Evolutionary conservation across 768 basidiomycete genomes (phyloP), one percentile per base, ranked within the genome.

Genomic region (Dioszegia hungarica): DNA sequence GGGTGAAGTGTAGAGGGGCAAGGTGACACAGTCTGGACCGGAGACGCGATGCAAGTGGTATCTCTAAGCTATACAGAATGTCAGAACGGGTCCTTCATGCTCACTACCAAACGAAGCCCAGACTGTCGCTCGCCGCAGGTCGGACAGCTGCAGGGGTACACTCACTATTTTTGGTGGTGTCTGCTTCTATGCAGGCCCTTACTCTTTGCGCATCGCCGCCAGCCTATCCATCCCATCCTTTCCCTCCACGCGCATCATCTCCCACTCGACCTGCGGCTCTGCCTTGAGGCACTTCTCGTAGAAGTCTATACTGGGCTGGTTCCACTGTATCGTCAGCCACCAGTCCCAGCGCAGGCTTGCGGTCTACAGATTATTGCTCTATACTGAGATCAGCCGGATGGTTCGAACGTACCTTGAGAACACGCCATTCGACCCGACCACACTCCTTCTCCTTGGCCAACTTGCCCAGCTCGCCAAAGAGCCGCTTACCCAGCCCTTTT

Each of bases 261-360:
- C 79, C 93, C 93, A 97, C 69, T 90, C 93, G 47, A 81, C 79
- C 84, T 88, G 88, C 34, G 81, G 77, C 56, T 79, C 84, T 37
- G 92, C 91, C n/a, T 82, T 82, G 49, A 97, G 81, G 49, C 79
- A 79, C 75, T 91, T 84, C 78, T 90, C 88, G 77, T 95, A 95
- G 75, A 94, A 95, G 57, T 86, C 86, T 66, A 94, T 92, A 39
- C 88, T 88, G 9, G 89, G 89, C 72, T 85, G 79, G 78, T 97
- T 97, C 93, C 93, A 97, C 88, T 94, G 52, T 38, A 11, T 2
- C 22, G 15, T 46, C 12, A 54, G 37, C 52, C 6, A n/a, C n/a
- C n/a, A n/a, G n/a, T n/a, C n/a, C n/a, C n/a, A n/a, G n/a, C n/a
- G 14, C 43, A 24, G 19, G 25, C 39, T n/a, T 40, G 39, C 39